Conservation (phyloP, 129 eudicot species). For the Flaveria brownii region DNA sequence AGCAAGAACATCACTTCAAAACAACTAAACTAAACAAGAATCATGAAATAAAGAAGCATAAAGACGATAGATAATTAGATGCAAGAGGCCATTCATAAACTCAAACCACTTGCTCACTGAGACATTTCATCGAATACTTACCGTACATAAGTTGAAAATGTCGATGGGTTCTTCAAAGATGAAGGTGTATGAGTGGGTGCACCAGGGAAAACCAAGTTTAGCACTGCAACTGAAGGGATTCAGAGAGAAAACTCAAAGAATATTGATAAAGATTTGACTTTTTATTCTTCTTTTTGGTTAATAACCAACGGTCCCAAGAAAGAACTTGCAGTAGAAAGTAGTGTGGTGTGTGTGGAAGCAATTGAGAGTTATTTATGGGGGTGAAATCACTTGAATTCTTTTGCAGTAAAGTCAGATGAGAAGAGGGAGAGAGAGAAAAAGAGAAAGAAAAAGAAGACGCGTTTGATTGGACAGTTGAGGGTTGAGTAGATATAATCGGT, state of each 20-base stretch:
- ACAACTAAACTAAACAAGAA: slow-evolving; percentile 13
- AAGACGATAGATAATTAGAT: neutral
- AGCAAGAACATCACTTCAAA: slow-evolving; percentile 15
- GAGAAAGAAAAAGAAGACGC: neutral
- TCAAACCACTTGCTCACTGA: neutral
- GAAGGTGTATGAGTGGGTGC: slow-evolving; percentile 22
- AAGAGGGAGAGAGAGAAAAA: too few relatives aligned
- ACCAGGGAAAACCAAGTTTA: neutral
- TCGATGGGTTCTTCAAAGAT: slow-evolving; percentile 15
- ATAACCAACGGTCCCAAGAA: slow-evolving; percentile 25
- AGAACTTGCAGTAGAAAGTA: slow-evolving; percentile 25
- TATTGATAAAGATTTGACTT: slow-evolving; percentile 23
- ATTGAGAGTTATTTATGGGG: slow-evolving; percentile 29
- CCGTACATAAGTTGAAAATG: slow-evolving; percentile 14
- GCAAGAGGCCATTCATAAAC: neutral
- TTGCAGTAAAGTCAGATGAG: slow-evolving; percentile 25
- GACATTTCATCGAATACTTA: slow-evolving; percentile 28
- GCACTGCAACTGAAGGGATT: slow-evolving; percentile 10
- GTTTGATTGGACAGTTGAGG: slow-evolving; percentile 27
- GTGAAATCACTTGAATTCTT: slow-evolving; percentile 30
- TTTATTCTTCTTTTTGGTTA: slow-evolving; percentile 5
- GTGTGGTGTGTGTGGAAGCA: slow-evolving; percentile 30
- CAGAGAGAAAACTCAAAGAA: slow-evolving; percentile 8
- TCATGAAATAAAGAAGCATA: slow-evolving; percentile 1
- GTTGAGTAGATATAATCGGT: neutral